Evolutionary conservation across 805 yeast species (phyloP), one percentile per base, ranked within the genome.

Genomic region (Saccharomyces mikatae): DNA sequence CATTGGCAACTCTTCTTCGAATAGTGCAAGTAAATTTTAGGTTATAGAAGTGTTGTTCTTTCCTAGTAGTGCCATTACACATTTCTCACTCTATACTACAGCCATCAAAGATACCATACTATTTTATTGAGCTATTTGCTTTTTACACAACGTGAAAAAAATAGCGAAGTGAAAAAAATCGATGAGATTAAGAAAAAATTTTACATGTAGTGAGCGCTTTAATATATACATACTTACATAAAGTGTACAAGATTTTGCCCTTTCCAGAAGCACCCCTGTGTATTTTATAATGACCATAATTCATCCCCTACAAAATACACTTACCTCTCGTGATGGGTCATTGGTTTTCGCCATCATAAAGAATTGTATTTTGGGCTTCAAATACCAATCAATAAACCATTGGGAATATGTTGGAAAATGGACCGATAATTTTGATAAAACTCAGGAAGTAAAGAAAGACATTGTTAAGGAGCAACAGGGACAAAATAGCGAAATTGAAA

Each of bases 221-320:
- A 4, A 46, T n/a, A 26, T 26, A 22, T 6, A 46, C 14, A 22
- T 6, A 17, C 8, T 8, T 8, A 36, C 2, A 1, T 8, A 17
- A 36, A 17, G 24, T 36, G 4, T 14, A 6, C 3, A 3, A 8
- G 11, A 17, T n/a, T n/a, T 21, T 8, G 17, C 24, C 13, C 2
- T 29, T 6, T 8, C 6, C 9, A 36, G 9, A 1, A 36, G 41
- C 10, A 31, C 17, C 41, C 41, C 21, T 17, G 44, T 4, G 44
- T 17, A 17, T 36, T 28, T 10, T 27, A 47, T 4, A 14, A 61
- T 62, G 63, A 27, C 55, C 24, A 49, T 84, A 82, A 83, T 83
- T 61, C 91, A 87, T 63, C 94, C 94, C 17, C 80, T 82, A 64
- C 92, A 86, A 64, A 74, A 80, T 41, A 66, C 83, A 2, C 62